Evolutionary conservation across 345 rosid species (phyloP), one percentile per base, ranked within the genome.

Genomic region (Rhodamnia rubescens): DNA sequence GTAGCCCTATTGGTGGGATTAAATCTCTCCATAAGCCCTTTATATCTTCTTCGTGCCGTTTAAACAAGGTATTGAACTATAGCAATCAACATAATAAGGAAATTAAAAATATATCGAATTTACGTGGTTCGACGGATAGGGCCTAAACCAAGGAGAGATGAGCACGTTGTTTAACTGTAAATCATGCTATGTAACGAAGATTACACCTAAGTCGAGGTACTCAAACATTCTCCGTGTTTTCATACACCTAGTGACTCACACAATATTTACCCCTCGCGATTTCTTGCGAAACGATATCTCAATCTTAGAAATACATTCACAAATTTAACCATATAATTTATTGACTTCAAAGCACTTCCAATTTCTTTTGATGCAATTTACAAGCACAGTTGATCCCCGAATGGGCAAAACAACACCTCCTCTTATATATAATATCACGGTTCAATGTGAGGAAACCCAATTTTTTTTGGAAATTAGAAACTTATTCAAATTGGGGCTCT

Each of bases 61-160:
- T 15, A 2, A 32, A 69, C 4, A 61, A 27, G 40, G 36, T 29
- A 29, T 29, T 61, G 21, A 61, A 61, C 29, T 61, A 18, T 53
- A 7, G 18, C 15, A 1, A 15, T 29, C 20, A 61, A 29, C 1
- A 15, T 1, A 29, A 29, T 61, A 15, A 61, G 24, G 18, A 32
- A 64, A 64, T 32, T 1, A 4, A 64, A 4, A 0, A 5, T 1
- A 4, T 8, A 36, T 20, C 0, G 1, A 8, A 36, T 36, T 61
- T 18, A 36, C 7, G 12, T 36, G 12, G 1, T 69, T 32, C 1
- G 12, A 64, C 36, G 22, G 18, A 3, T 64, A 64, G 8, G 21
- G 20, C 11, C 20, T 8, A 32, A 64, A 32, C 1, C 11, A 32
- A 2, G 21, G 0, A 2, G 6, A 32, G 6, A 32, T 11, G 24